Conservation (phyloP, 306 rosid genomes). For the Mimosa pudica region DNA sequence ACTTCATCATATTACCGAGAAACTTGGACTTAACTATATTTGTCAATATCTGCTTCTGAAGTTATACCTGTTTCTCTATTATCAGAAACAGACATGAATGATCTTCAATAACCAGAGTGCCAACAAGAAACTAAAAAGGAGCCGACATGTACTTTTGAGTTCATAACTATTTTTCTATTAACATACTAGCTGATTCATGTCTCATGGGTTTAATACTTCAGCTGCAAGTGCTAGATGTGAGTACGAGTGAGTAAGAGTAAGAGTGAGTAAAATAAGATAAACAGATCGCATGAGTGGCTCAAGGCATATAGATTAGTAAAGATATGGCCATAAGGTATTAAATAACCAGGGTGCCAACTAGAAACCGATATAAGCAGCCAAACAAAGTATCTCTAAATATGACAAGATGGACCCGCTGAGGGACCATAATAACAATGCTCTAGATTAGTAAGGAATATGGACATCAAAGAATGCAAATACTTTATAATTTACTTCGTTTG, state of each 20-base stretch:
- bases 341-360: conserved; percentile 1
- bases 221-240: background rate
- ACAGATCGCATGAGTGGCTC: too few relatives aligned
- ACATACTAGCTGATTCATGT: background rate
- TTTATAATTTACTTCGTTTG: background rate
- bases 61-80: background rate
- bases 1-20: conserved; percentile 17
- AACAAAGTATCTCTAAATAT: background rate
- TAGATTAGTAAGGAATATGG: background rate
- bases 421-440: background rate
- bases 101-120: conserved; percentile 14
- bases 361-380: conserved; percentile 3
- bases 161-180: conserved; percentile 2
- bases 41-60: conserved; percentile 18
- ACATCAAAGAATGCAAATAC: background rate
- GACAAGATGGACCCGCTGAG: background rate
- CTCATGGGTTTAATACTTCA: background rate
- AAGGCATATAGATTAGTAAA: too few relatives aligned
- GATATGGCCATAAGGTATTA: background rate
- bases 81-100: background rate
- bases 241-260: too few relatives aligned
- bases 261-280: too few relatives aligned
- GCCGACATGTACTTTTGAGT: conserved; percentile 8
- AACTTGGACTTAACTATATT: conserved; percentile 18
- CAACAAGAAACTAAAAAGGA: conserved; percentile 1